Evolutionary conservation across 352 stramenopile species (phyloP).

Genomic region (Phytophthora fragariae): DNA sequence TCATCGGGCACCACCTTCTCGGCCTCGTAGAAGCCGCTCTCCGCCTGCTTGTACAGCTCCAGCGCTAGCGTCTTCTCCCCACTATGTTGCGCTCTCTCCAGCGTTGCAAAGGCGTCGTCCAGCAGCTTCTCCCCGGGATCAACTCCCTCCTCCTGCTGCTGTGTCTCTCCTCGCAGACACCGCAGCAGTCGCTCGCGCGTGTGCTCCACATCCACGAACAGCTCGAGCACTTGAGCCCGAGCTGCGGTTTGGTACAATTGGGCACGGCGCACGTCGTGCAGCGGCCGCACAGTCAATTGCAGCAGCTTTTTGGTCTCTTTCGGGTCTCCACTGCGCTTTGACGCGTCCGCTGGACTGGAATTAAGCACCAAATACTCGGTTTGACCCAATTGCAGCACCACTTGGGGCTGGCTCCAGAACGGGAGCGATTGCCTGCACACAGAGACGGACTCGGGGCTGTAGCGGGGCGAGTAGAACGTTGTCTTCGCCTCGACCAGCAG

Average conservation of each 20-base stretch:
- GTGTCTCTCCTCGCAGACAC: constrained; percentile 11
- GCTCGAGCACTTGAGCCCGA: constrained; percentile 39
- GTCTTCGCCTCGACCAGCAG: constrained; percentile 47
- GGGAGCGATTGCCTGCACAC: constrained; percentile 38
- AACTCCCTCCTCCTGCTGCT: background rate
- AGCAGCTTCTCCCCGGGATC: constrained; percentile 32
- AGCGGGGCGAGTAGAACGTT: constrained; percentile 52
- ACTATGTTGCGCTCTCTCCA: constrained; percentile 43
- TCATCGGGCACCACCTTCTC: constrained; percentile 47
- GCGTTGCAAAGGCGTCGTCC: constrained; percentile 49
- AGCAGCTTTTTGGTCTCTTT: constrained; percentile 42
- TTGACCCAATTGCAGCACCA: constrained; percentile 41
- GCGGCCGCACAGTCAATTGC: constrained; percentile 47
- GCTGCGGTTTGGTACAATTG: constrained; percentile 58
- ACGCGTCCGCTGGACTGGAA: constrained; percentile 9
- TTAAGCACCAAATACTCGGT: constrained; percentile 37
- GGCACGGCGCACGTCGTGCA: constrained; percentile 47
- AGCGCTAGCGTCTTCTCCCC: constrained; percentile 21
- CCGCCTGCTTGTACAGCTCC: constrained; percentile 44
- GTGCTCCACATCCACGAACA: constrained; percentile 50
- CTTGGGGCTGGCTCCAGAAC: constrained; percentile 43
- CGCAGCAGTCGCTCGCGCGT: constrained; percentile 34
- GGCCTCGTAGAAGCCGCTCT: constrained; percentile 42
- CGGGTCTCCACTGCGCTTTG: constrained; percentile 31
- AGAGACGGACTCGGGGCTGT: constrained; percentile 27